phyloP scores from a whole-genome alignment of 2,329 filamentous ascomycete genomes.

The Aspergillus versicolor region DNA sequence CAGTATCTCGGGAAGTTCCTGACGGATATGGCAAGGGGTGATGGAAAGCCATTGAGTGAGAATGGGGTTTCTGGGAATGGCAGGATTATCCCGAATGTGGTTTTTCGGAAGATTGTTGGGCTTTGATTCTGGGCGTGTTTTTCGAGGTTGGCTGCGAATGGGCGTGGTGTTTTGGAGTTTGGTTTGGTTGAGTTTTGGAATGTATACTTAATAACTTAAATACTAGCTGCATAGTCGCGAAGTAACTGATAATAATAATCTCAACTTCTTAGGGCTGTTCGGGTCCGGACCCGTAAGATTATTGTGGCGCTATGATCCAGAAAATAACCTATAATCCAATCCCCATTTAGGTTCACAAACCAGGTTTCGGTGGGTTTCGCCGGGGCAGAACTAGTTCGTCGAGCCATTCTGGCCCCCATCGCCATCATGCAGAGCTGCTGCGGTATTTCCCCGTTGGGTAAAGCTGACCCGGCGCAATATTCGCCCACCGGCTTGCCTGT shows the following conservation, averaged over 20 bases:
- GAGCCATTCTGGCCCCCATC: too few relatives aligned
- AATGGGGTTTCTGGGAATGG: slow-evolving; percentile 10
- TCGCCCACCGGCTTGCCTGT: too few relatives aligned
- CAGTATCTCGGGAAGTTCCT: slow-evolving; percentile 49
- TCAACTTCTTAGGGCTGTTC: background rate
- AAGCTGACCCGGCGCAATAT: too few relatives aligned
- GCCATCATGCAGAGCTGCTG: too few relatives aligned
- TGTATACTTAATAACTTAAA: too few relatives aligned
- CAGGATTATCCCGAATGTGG: slow-evolving; percentile 14
- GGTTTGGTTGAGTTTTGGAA: background rate
- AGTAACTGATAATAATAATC: background rate
- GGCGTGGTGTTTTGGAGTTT: background rate
- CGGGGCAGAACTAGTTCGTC: too few relatives aligned
- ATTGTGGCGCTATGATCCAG: too few relatives aligned
- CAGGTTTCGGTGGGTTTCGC: too few relatives aligned
- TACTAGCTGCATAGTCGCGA: background rate
- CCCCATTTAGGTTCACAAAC: too few relatives aligned
- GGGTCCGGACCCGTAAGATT: too few relatives aligned
- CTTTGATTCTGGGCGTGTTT: background rate
- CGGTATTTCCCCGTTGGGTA: too few relatives aligned
- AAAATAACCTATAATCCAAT: too few relatives aligned
- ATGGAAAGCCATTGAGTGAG: slow-evolving; percentile 5
- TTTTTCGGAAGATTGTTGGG: slow-evolving; percentile 11
- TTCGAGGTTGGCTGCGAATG: background rate
- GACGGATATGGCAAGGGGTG: slow-evolving; percentile 45